phyloP scores from a whole-genome alignment of 192 early-diverging fungal species.

The Linnemannia zychae region DNA sequence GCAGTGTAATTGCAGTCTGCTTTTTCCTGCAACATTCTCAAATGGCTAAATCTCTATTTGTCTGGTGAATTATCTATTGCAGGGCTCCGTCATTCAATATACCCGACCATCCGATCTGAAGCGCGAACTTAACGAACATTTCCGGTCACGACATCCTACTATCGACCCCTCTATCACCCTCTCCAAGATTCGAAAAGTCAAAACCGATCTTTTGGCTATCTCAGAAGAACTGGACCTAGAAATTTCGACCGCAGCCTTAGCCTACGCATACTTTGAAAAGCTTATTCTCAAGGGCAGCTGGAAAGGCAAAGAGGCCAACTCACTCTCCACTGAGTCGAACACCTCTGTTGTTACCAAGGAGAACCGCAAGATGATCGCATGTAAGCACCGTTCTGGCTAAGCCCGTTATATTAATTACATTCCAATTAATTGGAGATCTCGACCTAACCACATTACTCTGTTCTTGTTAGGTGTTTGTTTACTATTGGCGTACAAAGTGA shows the following conservation, averaged over 20 bases:
- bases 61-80: neutral
- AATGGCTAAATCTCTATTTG: neutral
- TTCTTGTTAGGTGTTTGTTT: slow-evolving; percentile 78
- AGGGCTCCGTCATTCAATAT: slow-evolving; percentile 89
- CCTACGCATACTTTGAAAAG: slow-evolving; percentile 97
- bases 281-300: slow-evolving; percentile 82
- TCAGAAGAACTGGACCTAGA: slow-evolving; percentile 83
- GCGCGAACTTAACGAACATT: slow-evolving; percentile 90
- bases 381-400: slow-evolving; percentile 14
- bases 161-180: slow-evolving; percentile 87
- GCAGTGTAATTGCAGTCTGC: too few species aligned
- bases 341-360: slow-evolving; percentile 37
- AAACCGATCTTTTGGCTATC: slow-evolving; percentile 78
- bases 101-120: slow-evolving; percentile 86
- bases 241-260: slow-evolving; percentile 88
- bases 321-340: slow-evolving; percentile 21
- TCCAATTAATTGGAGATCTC: neutral
- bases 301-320: slow-evolving; percentile 22
- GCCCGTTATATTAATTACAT: neutral
- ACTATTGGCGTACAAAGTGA: slow-evolving; percentile 87
- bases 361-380: slow-evolving; percentile 41
- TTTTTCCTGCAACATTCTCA: too few species aligned
- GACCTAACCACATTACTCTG: neutral
- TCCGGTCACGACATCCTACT: slow-evolving; percentile 83
- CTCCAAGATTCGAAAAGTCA: slow-evolving; percentile 89